Conservation (phyloP, 768 basidiomycete genomes). For the Mycena alexandri region DNA sequence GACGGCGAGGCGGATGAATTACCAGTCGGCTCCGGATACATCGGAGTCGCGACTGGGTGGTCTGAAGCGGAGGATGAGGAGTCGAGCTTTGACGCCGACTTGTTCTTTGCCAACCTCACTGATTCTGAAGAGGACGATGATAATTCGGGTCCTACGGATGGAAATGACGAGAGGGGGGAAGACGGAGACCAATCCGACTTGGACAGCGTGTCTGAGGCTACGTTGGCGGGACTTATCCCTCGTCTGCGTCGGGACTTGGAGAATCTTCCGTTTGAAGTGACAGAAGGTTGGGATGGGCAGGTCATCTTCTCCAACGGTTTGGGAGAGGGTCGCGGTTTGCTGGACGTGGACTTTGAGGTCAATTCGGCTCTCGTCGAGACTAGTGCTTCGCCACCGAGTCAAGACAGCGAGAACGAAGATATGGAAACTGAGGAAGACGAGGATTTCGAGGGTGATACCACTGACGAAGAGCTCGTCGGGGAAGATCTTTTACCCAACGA, state of each 20-base stretch:
- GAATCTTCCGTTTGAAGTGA: constrained; percentile 73
- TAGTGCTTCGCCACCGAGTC: constrained; percentile 60
- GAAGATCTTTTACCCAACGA: constrained; percentile 78
- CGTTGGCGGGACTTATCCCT: constrained; percentile 45
- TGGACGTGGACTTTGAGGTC: constrained; percentile 82
- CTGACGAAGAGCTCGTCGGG: constrained; percentile 88
- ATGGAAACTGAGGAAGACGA: constrained; percentile 62
- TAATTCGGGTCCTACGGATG: constrained; percentile 52
- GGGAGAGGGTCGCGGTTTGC: constrained; percentile 65
- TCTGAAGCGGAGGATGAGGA: constrained; percentile 86
- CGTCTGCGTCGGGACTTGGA: constrained; percentile 48
- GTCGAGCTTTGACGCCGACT: constrained; percentile 83
- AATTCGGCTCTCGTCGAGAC: constrained; percentile 65
- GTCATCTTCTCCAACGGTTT: constrained; percentile 78
- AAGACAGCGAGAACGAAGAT: constrained; percentile 66
- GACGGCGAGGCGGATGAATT: constrained; percentile 63
- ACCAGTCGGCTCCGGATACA: constrained; percentile 56
- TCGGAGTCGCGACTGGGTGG: constrained; percentile 82
- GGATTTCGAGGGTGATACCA: constrained; percentile 79
- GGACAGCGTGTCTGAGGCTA: constrained; percentile 50
- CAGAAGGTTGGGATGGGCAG: constrained; percentile 82
- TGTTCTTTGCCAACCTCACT: constrained; percentile 86
- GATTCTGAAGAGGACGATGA: constrained; percentile 60
- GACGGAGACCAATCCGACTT: constrained; percentile 62
- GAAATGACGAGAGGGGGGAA: constrained; percentile 66